Evolutionary conservation across 2,329 filamentous ascomycete species (phyloP), one percentile per base, ranked within the genome.

Genomic region (Massarina eburnea): DNA sequence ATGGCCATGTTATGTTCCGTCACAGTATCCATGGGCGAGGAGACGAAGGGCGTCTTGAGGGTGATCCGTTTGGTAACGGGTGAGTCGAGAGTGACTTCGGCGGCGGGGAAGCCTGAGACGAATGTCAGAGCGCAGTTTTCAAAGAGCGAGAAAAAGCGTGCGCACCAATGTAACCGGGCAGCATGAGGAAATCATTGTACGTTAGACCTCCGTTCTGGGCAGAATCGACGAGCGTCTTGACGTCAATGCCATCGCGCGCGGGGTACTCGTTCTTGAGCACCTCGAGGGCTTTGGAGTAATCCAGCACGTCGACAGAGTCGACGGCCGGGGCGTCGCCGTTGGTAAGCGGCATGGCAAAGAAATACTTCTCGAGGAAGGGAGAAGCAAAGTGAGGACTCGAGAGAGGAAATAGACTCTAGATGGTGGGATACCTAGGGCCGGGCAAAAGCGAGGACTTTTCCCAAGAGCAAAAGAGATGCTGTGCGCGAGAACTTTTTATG

Each of bases 1-100:
- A 99, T 97, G 56, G 94, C 95, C 95, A 99, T 99, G 72, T 95
- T 92, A 76, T 96, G 89, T 79, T 99, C 94, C 34, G 95, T 99
- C 71, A 99, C 94, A 8, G 94, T 99, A 78, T 99, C 94, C 94
- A 99, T 99, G 65, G 95, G 94, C 30, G 94, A 97, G 37, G 94
- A 99, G 57, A 97, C 83, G 67, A 99, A 91, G 49, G 94, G 94
- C 6, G 91, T 95, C 83, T 96, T 99, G 71, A 99, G 81, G 27
- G 89, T 85, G 74, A 99, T 95, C 66, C 90, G 85, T 83, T 95
- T 96, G 60, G 94, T 99, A 64, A 99, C 81, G 48, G 90, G 90
- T 27, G 92, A 90, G 62, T 97, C 94, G 51, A 99, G 85, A 39
- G 76, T 76, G 57, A 97, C 94, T 54, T 89, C 88, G 41, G 89